Percentiles rank a stretch among this genome's conserved stretches.
Evolutionary conservation across 192 early-diverging fungal species (phyloP).

Genomic region (Backusella australiensis): DNA sequence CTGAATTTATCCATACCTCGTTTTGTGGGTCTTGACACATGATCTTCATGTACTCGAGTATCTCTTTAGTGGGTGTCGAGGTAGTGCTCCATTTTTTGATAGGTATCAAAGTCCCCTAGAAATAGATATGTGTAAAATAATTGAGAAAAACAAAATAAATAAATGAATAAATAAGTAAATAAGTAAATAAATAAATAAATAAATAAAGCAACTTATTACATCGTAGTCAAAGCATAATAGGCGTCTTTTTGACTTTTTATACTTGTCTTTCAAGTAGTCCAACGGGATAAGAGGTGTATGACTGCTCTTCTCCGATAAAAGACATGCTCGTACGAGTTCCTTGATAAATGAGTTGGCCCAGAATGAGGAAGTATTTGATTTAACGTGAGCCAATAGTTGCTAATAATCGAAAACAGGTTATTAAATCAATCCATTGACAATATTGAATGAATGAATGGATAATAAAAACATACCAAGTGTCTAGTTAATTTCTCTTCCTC

Average conservation of each 20-base stretch:
- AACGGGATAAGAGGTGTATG: constrained; percentile 44
- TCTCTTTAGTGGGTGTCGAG: constrained; percentile 80
- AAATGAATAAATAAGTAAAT: too few species aligned
- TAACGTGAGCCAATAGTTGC: constrained; percentile 76
- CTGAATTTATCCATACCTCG: constrained; percentile 88
- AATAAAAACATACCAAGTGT: constrained; percentile 48
- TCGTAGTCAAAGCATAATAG: constrained; percentile 96
- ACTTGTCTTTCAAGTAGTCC: constrained; percentile 58
- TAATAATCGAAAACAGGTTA: neutral
- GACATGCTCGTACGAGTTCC: constrained; percentile 62
- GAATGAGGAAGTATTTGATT: constrained; percentile 78
- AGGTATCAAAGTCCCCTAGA: constrained; percentile 92
- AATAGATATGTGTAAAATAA: constrained; percentile 1
- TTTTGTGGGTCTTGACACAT: constrained; percentile 79
- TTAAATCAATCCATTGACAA: neutral
- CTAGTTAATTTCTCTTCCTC: constrained; percentile 62
- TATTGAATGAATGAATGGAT: neutral
- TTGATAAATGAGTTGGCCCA: constrained; percentile 88
- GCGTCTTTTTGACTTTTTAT: constrained; percentile 63
- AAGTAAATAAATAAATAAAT: too few species aligned
- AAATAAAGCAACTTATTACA: constrained; percentile 42
- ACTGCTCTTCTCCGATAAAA: constrained; percentile 47
- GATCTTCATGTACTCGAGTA: constrained; percentile 70
- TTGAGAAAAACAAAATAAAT: neutral
- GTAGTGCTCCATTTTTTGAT: constrained; percentile 84